phyloP scores from a whole-genome alignment of 2,329 filamentous ascomycete genomes.

The Exophiala bonariae region DNA sequence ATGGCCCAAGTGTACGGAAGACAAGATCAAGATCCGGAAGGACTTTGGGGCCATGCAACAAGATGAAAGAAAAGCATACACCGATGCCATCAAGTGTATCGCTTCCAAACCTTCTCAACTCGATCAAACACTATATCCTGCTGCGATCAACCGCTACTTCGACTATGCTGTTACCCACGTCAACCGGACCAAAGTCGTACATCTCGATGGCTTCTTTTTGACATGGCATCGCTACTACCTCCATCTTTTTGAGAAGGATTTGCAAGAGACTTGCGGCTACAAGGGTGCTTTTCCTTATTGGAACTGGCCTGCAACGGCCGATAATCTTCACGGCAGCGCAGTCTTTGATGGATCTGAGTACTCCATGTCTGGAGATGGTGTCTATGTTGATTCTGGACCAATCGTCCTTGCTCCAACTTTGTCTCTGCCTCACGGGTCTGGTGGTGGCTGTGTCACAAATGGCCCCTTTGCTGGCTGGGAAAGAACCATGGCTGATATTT shows the following conservation, averaged over 20 bases:
- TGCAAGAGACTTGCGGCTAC: constrained; percentile 47
- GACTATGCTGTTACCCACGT: constrained; percentile 44
- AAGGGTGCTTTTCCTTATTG: constrained; percentile 46
- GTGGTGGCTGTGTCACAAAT: constrained; percentile 29
- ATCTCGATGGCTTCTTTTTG: constrained; percentile 39
- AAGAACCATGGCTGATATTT: constrained; percentile 25
- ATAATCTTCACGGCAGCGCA: constrained; percentile 32
- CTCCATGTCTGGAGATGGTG: constrained; percentile 36
- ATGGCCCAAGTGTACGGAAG: constrained; percentile 19
- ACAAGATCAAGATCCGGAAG: constrained; percentile 25
- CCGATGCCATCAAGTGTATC: constrained; percentile 41
- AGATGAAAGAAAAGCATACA: constrained; percentile 34
- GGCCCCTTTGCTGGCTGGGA: constrained; percentile 29
- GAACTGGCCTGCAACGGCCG: constrained; percentile 37
- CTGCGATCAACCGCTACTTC: constrained; percentile 38
- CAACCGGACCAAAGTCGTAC: constrained; percentile 36
- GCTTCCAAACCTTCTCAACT: constrained; percentile 34
- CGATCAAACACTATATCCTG: constrained; percentile 32
- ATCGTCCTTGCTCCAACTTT: constrained; percentile 20
- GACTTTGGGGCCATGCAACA: constrained; percentile 27
- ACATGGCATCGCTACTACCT: constrained; percentile 48
- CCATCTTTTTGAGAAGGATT: constrained; percentile 43
- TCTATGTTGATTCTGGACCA: constrained; percentile 17
- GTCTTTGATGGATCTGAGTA: constrained; percentile 40
- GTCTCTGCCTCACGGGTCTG: constrained; percentile 27